Percentiles rank a stretch among this genome's conserved stretches.
These are phyloP conservation scores for Podaxis pistillaris DNA, from an alignment of 768 basidiomycete genomes.

Conservation along the genomic window DNA sequence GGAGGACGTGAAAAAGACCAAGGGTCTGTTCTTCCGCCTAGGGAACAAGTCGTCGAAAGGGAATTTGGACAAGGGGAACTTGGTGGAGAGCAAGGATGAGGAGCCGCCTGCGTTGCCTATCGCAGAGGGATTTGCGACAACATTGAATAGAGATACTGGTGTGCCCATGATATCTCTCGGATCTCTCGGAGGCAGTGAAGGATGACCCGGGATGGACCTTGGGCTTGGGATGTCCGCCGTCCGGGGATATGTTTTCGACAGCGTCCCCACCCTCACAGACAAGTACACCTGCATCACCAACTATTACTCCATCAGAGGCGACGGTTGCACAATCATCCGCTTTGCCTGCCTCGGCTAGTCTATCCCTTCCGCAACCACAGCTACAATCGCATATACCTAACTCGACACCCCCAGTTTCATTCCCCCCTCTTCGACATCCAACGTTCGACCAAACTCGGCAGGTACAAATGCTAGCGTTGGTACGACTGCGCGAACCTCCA, in stretches of 20 bases:
- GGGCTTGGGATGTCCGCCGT: background rate
- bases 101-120: slow-evolving; percentile 35
- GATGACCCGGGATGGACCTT: slow-evolving; percentile 8
- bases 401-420: slow-evolving; percentile 1
- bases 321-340: background rate
- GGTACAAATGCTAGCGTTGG: background rate
- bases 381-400: background rate
- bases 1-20: slow-evolving; percentile 32
- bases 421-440: background rate
- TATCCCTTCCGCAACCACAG: background rate
- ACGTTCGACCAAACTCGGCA: background rate
- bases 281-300: background rate
- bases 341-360: background rate
- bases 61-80: slow-evolving; percentile 29
- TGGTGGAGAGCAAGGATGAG: slow-evolving; percentile 17
- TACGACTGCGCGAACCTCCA: background rate
- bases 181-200: background rate
- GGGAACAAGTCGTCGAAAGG: slow-evolving; percentile 36
- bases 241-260: slow-evolving; percentile 8
- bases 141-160: slow-evolving; percentile 18
- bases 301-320: background rate
- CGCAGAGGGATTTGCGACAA: slow-evolving; percentile 45
- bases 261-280: background rate
- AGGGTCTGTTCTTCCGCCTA: slow-evolving; percentile 42
- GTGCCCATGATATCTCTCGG: background rate